These are phyloP conservation scores for Penicillium sp. DNA, from an alignment of 2,329 filamentous ascomycete species.

Conservation along the genomic window DNA sequence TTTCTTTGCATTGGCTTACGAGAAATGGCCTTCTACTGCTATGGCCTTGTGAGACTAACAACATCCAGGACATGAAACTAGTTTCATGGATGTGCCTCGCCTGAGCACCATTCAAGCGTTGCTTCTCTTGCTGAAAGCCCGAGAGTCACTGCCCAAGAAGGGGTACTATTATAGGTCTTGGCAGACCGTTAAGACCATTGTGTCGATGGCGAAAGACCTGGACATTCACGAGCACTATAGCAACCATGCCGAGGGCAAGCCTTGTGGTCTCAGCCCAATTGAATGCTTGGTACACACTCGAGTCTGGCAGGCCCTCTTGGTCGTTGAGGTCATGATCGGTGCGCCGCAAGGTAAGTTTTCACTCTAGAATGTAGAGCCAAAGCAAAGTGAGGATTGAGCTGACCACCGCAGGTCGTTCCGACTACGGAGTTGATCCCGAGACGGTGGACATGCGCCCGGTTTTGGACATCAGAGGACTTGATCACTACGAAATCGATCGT, in stretches of 20 bases:
- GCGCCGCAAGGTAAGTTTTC: slow-evolving; percentile 75
- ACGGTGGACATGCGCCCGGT: slow-evolving; percentile 74
- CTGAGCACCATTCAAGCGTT: slow-evolving; percentile 90
- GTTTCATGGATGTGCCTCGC: slow-evolving; percentile 88
- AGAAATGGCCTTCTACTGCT: no score
- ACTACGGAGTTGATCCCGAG: slow-evolving; percentile 73
- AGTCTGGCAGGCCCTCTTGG: slow-evolving; percentile 85
- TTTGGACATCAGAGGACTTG: slow-evolving; percentile 63
- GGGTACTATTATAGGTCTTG: slow-evolving; percentile 97
- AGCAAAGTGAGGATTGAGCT: slow-evolving; percentile 2
- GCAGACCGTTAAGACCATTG: slow-evolving; percentile 91
- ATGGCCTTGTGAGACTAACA: slow-evolving; percentile 28
- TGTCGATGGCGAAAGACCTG: slow-evolving; percentile 90
- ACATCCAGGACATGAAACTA: slow-evolving; percentile 75
- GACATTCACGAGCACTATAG: slow-evolving; percentile 85
- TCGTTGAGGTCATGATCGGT: slow-evolving; percentile 89
- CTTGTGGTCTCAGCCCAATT: slow-evolving; percentile 67
- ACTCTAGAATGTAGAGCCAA: no score
- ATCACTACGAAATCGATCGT: slow-evolving; percentile 74
- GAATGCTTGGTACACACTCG: slow-evolving; percentile 85
- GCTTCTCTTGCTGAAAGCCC: slow-evolving; percentile 82
- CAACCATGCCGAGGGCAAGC: slow-evolving; percentile 69
- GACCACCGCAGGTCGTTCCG: slow-evolving; percentile 64
- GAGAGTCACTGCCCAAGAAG: slow-evolving; percentile 86
- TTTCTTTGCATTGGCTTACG: background rate